Conservation (phyloP, 163 green algal species). For the Scenedesmus sp. region DNA sequence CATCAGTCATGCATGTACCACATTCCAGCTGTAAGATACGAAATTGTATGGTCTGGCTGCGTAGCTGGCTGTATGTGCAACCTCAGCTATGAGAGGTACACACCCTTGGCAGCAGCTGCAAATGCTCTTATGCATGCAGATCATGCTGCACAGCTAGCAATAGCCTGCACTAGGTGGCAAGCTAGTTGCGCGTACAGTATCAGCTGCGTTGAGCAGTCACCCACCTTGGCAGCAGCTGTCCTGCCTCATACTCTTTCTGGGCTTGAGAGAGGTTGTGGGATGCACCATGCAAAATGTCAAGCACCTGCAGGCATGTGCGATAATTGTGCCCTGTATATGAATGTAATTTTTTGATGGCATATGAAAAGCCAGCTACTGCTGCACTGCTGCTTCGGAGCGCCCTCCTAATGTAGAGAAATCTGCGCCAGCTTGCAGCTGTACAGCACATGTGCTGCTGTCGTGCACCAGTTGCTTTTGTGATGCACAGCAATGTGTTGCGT, state of each 20-base stretch:
- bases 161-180: too few relatives aligned
- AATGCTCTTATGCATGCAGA: not conserved
- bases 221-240: conserved; percentile 13
- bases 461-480: not conserved
- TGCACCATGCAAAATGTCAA: not conserved
- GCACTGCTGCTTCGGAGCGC: not conserved
- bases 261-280: conserved; percentile 4
- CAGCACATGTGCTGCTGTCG: not conserved
- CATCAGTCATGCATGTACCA: not conserved
- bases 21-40: not conserved
- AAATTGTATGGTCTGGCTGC: too few relatives aligned
- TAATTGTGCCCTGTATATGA: too few relatives aligned
- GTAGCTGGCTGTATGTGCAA: too few relatives aligned
- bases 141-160: too few relatives aligned
- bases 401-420: not conserved
- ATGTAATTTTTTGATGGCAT: too few relatives aligned
- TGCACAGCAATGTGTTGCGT: too few relatives aligned
- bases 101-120: not conserved
- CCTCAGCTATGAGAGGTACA: too few relatives aligned
- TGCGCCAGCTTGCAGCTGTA: too few relatives aligned
- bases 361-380: not conserved
- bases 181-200: not conserved
- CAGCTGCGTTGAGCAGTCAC: not conserved
- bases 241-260: conserved; percentile 16
- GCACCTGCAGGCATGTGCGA: not conserved